phyloP scores from a whole-genome alignment of 331 rosid species.

The Rhamnella rubrinervis region DNA sequence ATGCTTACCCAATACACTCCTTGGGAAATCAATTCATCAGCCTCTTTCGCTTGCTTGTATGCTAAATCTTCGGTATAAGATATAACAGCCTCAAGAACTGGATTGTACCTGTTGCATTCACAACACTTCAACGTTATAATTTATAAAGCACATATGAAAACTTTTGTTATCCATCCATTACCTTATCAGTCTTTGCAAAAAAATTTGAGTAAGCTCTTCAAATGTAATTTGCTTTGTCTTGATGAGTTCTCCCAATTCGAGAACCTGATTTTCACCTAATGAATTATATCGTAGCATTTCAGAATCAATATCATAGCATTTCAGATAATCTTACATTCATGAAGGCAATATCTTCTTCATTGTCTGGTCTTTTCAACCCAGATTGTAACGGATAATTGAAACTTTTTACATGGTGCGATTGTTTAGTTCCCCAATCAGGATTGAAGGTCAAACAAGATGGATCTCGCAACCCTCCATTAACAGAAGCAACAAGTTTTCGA shows the following conservation, averaged over 20 bases:
- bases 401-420: slow-evolving; percentile 11
- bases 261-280: slow-evolving; percentile 40
- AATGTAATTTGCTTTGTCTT: slow-evolving; percentile 68
- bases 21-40: slow-evolving; percentile 61
- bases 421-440: slow-evolving; percentile 46
- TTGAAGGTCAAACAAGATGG: slow-evolving; percentile 58
- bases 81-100: slow-evolving; percentile 66
- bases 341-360: slow-evolving; percentile 65
- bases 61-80: slow-evolving; percentile 75
- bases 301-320: too few species aligned
- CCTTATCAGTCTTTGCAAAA: slow-evolving; percentile 67
- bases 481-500: slow-evolving; percentile 60
- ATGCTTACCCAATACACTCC: slow-evolving; percentile 66
- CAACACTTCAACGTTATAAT: not conserved
- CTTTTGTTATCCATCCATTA: slow-evolving; percentile 19
- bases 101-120: slow-evolving; percentile 38
- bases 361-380: slow-evolving; percentile 48
- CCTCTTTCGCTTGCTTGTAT: slow-evolving; percentile 68
- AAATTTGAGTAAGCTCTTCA: slow-evolving; percentile 60
- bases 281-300: not conserved
- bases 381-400: slow-evolving; percentile 42
- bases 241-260: slow-evolving; percentile 69
- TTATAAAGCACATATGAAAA: too few species aligned
- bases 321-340: slow-evolving; percentile 49
- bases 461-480: slow-evolving; percentile 62